phyloP scores from a whole-genome alignment of 441 rosid genomes.

The Pelargonium myrrhifolium region DNA sequence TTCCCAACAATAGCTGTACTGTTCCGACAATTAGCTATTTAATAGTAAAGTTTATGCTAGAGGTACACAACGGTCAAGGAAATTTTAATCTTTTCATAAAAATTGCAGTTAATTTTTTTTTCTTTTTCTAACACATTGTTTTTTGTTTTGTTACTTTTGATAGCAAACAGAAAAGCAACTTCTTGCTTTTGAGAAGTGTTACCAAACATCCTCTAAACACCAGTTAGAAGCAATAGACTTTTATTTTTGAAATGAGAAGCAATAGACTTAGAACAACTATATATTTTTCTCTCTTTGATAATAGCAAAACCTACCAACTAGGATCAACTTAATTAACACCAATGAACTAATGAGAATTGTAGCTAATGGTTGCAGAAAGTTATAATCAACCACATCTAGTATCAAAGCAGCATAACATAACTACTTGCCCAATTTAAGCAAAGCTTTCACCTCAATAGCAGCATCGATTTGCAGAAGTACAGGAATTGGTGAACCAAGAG shows the following conservation, averaged over 20 bases:
- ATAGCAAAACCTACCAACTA: not conserved
- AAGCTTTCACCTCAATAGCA: conserved; percentile 62
- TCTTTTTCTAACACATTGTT: too few relatives aligned
- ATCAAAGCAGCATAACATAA: conserved; percentile 4
- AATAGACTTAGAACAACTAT: not conserved
- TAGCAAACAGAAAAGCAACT: too few relatives aligned
- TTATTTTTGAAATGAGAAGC: too few relatives aligned
- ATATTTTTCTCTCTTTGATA: not conserved
- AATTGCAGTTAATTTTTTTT: too few relatives aligned
- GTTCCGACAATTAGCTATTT: too few relatives aligned
- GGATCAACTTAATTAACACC: not conserved
- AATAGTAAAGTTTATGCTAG: too few relatives aligned
- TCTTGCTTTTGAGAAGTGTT: too few relatives aligned
- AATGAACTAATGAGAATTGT: not conserved
- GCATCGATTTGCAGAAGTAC: conserved; percentile 72
- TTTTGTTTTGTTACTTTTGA: too few relatives aligned
- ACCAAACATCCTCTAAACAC: too few relatives aligned
- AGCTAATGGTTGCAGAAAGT: not conserved
- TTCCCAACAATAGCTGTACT: too few relatives aligned
- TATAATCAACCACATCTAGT: conserved; percentile 6
- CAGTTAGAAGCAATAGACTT: not conserved
- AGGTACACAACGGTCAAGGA: too few relatives aligned
- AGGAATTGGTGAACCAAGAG: conserved; percentile 79
- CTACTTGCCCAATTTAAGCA: conserved; percentile 16
- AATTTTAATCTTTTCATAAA: too few relatives aligned